Evolutionary conservation across 768 basidiomycete genomes (phyloP), one percentile per base, ranked within the genome.

Genomic region (Mycena metata): DNA sequence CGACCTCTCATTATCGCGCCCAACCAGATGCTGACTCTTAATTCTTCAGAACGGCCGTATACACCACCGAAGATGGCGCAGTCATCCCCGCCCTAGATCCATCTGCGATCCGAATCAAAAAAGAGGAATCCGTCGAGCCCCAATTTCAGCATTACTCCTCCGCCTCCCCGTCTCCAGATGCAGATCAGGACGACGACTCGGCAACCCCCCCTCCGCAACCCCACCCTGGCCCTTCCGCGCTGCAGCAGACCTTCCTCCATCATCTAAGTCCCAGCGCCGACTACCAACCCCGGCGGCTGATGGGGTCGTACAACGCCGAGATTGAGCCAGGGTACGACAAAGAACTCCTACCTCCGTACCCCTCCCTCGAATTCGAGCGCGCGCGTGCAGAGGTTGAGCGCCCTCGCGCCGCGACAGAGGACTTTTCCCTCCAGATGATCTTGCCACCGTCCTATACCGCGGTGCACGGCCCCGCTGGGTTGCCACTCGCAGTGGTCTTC

Each of bases 391-490:
- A 21, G 24, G 10, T 60, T 30, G 59, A 60, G 23, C 43, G 47
- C n/a, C 45, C 43, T n/a, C 59, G 26, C 45, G 30, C 21, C 45
- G 45, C 30, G 8, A 30, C 8, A 1, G 50, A 52, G 23, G 43
- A 23, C 2, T 62, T 52, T 13, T 51, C 60, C 2, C 26, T 62
- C 5, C 64, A 58, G 26, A 58, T 65, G 64, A 42, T 58, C 10
- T 0, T 58, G 36, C 55, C 39, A 30, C 30, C 56, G 9, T 24
- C 60, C 33, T 23, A 13, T 49, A 5, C 8, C 26, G 26, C 13
- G 10, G 30, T 11, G 23, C 21, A 17, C 7, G 62, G n/a, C 21
- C 12, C 30, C 21, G 8, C 9, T 4, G 21, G 23, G 35, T n/a
- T 41, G 12, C 39, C 46, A 2, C 21, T 66, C 57, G 41, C 41